Evolutionary conservation across 805 yeast species (phyloP).

Genomic region (Peterozyma toletana): DNA sequence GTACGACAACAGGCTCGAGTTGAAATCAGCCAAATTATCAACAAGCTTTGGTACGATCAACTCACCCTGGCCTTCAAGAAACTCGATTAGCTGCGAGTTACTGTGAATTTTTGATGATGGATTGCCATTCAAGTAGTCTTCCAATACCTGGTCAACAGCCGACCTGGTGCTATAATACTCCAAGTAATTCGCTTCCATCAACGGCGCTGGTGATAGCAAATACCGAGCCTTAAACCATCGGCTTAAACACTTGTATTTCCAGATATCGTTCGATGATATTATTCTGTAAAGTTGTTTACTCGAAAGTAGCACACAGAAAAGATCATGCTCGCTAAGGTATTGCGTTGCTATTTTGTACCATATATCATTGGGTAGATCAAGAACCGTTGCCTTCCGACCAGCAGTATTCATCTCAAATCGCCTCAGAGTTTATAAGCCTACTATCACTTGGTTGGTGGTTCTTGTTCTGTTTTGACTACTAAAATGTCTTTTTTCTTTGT

Average conservation of each 20-base stretch:
- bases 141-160: not conserved
- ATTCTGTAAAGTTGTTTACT: not conserved
- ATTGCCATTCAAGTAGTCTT: not conserved
- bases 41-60: no score
- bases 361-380: constrained; percentile 2
- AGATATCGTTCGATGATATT: constrained; percentile 4
- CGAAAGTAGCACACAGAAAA: constrained; percentile 1
- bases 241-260: not conserved
- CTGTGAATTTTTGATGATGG: not conserved
- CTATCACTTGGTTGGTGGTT: no score
- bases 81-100: no score
- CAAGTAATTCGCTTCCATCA: not conserved
- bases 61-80: no score
- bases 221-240: constrained; percentile 4
- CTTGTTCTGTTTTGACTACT: no score
- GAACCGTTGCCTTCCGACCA: no score
- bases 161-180: not conserved
- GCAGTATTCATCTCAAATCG: no score
- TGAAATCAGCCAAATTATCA: no score
- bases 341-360: constrained; percentile 2
- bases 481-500: no score
- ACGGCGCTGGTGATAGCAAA: not conserved
- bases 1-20: not conserved
- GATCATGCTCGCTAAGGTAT: not conserved
- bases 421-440: no score